Conservation (phyloP, 164 flowering plant species). For the Chimonanthus salicifolius region DNA sequence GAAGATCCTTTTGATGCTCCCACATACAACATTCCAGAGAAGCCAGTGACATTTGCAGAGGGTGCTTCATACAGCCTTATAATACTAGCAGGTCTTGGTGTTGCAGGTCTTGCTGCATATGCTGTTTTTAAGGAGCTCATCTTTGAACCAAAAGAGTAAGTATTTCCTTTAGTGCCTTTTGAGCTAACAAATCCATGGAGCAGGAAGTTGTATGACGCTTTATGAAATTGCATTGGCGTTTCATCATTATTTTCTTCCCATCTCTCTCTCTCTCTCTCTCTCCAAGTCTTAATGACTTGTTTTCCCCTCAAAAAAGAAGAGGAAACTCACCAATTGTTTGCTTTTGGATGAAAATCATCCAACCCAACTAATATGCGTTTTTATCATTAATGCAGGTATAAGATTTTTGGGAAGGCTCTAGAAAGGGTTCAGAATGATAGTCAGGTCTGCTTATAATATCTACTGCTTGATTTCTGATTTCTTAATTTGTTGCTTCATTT, state of each 20-base stretch:
- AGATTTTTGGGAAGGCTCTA: constrained; percentile 70
- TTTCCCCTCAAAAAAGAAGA: too few species aligned
- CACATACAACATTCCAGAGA: constrained; percentile 91
- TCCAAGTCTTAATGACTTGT: too few species aligned
- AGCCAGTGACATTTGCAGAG: constrained; percentile 88
- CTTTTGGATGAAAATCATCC: background rate
- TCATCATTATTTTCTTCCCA: background rate
- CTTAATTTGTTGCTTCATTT: background rate
- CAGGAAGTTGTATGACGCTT: background rate
- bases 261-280: background rate
- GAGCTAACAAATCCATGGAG: background rate
- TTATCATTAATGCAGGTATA: constrained; percentile 50
- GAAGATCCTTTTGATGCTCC: constrained; percentile 98
- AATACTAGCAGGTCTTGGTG: constrained; percentile 85
- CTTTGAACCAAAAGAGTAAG: constrained; percentile 90
- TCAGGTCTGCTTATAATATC: constrained; percentile 49
- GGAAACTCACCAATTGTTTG: background rate
- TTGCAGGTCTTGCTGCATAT: constrained; percentile 85
- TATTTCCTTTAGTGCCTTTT: background rate
- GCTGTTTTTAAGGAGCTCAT: constrained; percentile 85
- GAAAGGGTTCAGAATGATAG: constrained; percentile 73
- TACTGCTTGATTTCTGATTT: constrained; percentile 14
- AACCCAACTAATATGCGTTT: background rate
- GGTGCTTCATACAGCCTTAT: constrained; percentile 83
- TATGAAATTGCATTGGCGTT: background rate